Evolutionary conservation across 495 filamentous ascomycete species (phyloP).

Genomic region (Opeltia flavorubescens): DNA sequence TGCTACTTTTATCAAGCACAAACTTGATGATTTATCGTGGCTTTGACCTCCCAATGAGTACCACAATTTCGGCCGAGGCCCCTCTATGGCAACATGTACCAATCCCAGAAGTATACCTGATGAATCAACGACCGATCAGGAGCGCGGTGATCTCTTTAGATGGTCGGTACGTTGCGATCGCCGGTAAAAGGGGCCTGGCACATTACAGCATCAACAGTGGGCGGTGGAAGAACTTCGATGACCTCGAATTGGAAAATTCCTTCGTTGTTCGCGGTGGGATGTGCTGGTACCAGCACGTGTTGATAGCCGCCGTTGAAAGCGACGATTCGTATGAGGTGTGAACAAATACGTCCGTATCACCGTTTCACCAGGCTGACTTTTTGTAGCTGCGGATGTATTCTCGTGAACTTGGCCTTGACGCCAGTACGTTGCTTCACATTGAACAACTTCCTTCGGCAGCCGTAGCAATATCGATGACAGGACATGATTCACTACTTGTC

Average conservation of each 20-base stretch:
- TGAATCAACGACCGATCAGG: slow-evolving; percentile 84
- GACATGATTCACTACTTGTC: slow-evolving; percentile 86
- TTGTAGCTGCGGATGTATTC: slow-evolving; percentile 73
- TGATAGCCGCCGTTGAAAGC: slow-evolving; percentile 85
- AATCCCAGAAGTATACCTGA: slow-evolving; percentile 71
- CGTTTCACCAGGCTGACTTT: slow-evolving; percentile 6
- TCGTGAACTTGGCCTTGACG: slow-evolving; percentile 67
- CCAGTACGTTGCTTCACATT: slow-evolving; percentile 51
- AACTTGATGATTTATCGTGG: slow-evolving; percentile 85
- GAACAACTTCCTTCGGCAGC: slow-evolving; percentile 72
- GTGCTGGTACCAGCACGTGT: slow-evolving; percentile 95
- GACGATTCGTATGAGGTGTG: slow-evolving; percentile 63
- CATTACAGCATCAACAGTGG: slow-evolving; percentile 94
- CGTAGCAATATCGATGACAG: slow-evolving; percentile 72
- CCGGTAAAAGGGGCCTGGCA: slow-evolving; percentile 79
- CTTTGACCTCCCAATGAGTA: slow-evolving; percentile 78
- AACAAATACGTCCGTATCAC: background rate
- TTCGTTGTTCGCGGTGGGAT: slow-evolving; percentile 90
- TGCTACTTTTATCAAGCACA: slow-evolving; percentile 74
- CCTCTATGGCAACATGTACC: slow-evolving; percentile 86
- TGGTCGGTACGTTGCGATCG: slow-evolving; percentile 87
- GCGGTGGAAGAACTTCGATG: slow-evolving; percentile 88
- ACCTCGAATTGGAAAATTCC: slow-evolving; percentile 66
- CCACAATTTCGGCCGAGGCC: slow-evolving; percentile 81
- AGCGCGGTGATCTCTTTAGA: slow-evolving; percentile 76